Evolutionary conservation across 2,329 filamentous ascomycete genomes (phyloP), one percentile per base, ranked within the genome.

Genomic region (Ophiocordyceps sinensis): DNA sequence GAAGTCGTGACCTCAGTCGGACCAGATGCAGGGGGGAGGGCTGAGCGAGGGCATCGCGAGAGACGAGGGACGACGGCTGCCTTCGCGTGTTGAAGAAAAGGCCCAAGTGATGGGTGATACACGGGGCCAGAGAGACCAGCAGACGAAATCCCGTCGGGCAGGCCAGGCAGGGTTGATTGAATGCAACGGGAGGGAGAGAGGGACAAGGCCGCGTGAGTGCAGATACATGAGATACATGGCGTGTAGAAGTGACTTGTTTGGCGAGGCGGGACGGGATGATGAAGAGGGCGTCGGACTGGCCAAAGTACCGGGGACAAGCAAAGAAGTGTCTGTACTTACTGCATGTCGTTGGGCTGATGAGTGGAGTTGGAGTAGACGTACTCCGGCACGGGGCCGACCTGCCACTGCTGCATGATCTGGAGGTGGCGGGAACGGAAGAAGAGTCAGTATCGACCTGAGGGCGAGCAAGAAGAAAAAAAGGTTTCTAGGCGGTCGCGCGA

Each of bases 331-430:
- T 43, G 41, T 65, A 75, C 72, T 75, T 65, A 75, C 71, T 74
- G 70, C 59, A 74, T 70, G 49, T 73, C 69, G 62, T 67, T 70
- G 50, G 66, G 63, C 54, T 69, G 68, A 53, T 71, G 69, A 53
- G 68, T 63, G 59, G 64, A 63, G 60, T 67, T 70, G 57, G 66
- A 61, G 62, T 71, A 73, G 52, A 74, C 66, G 63, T 73, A 73
- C 60, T 73, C 70, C 63, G 71, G 71, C 61, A 75, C 66, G 51
- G 71, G 70, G 62, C 71, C 70, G 59, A 75, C 68, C 60, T 74
- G 69, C 71, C 71, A 75, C 62, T 74, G 70, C 64, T 75, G 68
- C 71, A 75, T 75, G 62, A 61, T 69, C 70, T 73, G 54, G 45
- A 47, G 46, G 47, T 46, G 46, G 45, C 45, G 43, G 45, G 42